These are phyloP conservation scores for Logfia minima DNA, from an alignment of 129 eudicot genomes.

Conservation along the genomic window DNA sequence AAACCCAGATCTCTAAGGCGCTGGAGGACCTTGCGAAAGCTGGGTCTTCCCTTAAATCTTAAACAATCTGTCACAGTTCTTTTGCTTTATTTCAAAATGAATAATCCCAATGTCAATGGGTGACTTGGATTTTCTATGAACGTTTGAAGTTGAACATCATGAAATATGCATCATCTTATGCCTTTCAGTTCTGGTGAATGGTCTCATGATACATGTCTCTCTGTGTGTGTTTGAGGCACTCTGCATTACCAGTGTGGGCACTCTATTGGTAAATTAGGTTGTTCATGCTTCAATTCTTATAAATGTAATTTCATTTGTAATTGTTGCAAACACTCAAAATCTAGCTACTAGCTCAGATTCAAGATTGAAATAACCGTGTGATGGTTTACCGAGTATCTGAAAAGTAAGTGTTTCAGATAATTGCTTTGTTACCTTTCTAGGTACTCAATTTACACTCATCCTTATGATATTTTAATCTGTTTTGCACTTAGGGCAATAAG, in stretches of 20 bases:
- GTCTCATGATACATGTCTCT: neutral
- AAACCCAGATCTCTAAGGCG: slow-evolving; percentile 69
- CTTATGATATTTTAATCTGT: too few species aligned
- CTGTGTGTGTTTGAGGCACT: neutral
- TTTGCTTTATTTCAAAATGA: neutral
- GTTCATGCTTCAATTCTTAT: neutral
- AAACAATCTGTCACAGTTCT: slow-evolving; percentile 7
- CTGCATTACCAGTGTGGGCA: neutral
- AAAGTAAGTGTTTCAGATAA: neutral
- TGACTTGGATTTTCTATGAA: neutral
- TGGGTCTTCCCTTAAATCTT: slow-evolving; percentile 60
- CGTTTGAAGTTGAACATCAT: neutral
- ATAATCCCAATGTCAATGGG: neutral
- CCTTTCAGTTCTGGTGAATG: neutral
- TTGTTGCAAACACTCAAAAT: neutral
- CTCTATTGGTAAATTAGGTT: neutral
- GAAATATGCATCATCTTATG: slow-evolving; percentile 1
- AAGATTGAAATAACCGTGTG: neutral
- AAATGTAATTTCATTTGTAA: too few species aligned
- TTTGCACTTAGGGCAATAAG: too few species aligned
- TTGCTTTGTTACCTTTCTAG: neutral
- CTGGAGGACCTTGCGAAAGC: slow-evolving; percentile 67
- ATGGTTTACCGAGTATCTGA: neutral
- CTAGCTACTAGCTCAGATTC: neutral
- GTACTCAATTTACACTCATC: neutral